Evolutionary conservation across 805 yeast genomes (phyloP).

Genomic region (Zygoascus flipseniorum): DNA sequence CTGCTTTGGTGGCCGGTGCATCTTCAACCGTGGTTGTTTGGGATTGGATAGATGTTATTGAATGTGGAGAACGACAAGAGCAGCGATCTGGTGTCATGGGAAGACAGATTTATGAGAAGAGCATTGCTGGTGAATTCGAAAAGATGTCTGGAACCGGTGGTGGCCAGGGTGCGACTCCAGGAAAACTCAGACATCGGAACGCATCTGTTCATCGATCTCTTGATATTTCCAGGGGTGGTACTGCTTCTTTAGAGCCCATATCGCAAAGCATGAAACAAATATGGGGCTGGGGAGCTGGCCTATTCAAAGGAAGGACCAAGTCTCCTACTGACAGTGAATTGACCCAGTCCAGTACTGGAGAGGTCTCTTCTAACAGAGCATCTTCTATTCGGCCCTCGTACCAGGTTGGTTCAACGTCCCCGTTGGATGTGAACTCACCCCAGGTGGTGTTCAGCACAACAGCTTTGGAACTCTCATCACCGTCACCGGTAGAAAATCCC

Average conservation of each 20-base stretch:
- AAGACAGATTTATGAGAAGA: conserved; percentile 42
- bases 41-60: conserved; percentile 59
- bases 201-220: not conserved
- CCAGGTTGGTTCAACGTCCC: not conserved
- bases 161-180: conserved; percentile 1
- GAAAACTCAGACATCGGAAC: not conserved
- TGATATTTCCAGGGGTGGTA: not conserved
- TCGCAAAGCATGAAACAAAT: not conserved
- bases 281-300: not conserved
- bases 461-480: not conserved
- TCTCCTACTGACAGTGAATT: not conserved
- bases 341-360: not conserved
- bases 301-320: not conserved
- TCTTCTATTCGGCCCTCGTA: not conserved
- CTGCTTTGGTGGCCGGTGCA: conserved; percentile 40
- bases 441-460: not conserved
- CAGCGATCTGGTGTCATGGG: conserved; percentile 58
- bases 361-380: not conserved
- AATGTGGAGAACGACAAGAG: conserved; percentile 38
- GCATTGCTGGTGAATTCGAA: conserved; percentile 4
- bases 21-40: conserved; percentile 47
- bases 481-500: not conserved
- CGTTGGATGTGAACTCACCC: not conserved
- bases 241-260: not conserved
- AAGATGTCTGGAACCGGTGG: conserved; percentile 5